Percentiles rank a stretch among this genome's conserved stretches.
phyloP scores from a whole-genome alignment of 2,329 filamentous ascomycete genomes.

The Neurospora sp. region DNA sequence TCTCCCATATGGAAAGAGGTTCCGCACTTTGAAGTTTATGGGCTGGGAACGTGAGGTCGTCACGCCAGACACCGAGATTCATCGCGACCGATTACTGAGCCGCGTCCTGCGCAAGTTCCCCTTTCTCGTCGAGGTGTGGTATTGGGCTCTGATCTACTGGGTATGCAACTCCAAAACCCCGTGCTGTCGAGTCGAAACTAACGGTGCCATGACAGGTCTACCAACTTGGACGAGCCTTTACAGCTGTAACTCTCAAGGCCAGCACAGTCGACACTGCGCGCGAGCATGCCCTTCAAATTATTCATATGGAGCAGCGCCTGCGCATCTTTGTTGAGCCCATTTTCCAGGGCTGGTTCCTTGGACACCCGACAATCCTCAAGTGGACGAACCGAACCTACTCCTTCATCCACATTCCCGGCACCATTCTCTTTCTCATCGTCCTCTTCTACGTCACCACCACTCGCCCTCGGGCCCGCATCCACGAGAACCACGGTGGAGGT shows the following conservation, averaged over 20 bases:
- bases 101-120: conserved; percentile 57
- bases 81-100: conserved; percentile 50
- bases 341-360: conserved; percentile 45
- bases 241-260: conserved; percentile 57
- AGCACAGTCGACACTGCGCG: conserved; percentile 59
- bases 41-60: conserved; percentile 36
- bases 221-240: conserved; percentile 63
- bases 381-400: conserved; percentile 67
- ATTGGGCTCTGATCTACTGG: conserved; percentile 70
- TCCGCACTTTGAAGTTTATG: conserved; percentile 26
- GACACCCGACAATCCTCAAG: conserved; percentile 45
- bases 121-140: conserved; percentile 66
- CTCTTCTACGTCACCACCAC: conserved; percentile 63
- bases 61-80: conserved; percentile 52
- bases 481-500: conserved; percentile 8
- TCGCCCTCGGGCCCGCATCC: conserved; percentile 21
- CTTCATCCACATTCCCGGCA: conserved; percentile 69
- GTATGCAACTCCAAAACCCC: conserved; percentile 33
- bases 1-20: conserved; percentile 2
- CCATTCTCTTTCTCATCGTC: conserved; percentile 55
- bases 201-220: conserved; percentile 44
- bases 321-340: conserved; percentile 55
- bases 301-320: conserved; percentile 54
- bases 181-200: not conserved
- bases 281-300: conserved; percentile 56